These are phyloP conservation scores for Luffa aegyptiaca DNA, from an alignment of 306 rosid genomes.

Conservation along the genomic window DNA sequence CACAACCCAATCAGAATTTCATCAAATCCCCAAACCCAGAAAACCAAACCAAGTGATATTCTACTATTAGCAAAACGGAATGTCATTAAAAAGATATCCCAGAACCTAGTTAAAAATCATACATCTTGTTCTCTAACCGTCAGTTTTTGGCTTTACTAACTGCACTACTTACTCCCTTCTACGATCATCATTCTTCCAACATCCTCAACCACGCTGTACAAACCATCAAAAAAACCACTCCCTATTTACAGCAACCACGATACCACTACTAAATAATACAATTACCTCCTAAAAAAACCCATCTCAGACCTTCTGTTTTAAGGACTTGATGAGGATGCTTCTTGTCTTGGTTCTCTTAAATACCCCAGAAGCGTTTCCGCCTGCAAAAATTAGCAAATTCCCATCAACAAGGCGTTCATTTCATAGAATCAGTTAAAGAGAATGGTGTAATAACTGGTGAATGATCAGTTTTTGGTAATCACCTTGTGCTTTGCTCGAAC, in stretches of 20 bases:
- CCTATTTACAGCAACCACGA: slow-evolving; percentile 29
- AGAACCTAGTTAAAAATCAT: slow-evolving; percentile 45
- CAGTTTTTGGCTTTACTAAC: slow-evolving; percentile 13
- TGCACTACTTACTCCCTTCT: slow-evolving; percentile 20
- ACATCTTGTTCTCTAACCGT: slow-evolving; percentile 6
- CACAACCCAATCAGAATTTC: slow-evolving; percentile 27
- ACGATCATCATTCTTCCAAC: slow-evolving; percentile 28
- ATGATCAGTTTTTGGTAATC: background rate
- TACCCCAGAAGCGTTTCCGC: slow-evolving; percentile 91
- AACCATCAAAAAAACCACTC: slow-evolving; percentile 38
- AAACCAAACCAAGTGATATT: slow-evolving; percentile 20
- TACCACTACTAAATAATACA: slow-evolving; percentile 39
- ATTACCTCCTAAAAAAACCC: slow-evolving; percentile 30
- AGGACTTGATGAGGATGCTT: slow-evolving; percentile 58
- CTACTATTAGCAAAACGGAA: slow-evolving; percentile 2
- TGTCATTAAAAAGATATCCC: slow-evolving; percentile 7
- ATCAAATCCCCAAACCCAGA: slow-evolving; percentile 39
- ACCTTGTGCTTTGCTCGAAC: slow-evolving; percentile 90
- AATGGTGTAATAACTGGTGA: background rate
- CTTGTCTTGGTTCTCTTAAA: slow-evolving; percentile 93
- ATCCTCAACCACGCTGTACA: slow-evolving; percentile 65
- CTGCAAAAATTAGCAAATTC: slow-evolving; percentile 40
- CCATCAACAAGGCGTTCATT: background rate
- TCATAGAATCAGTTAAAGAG: background rate
- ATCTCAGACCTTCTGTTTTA: slow-evolving; percentile 13